phyloP scores from a whole-genome alignment of 495 filamentous ascomycete species.

The Endocarpon pusillum region DNA sequence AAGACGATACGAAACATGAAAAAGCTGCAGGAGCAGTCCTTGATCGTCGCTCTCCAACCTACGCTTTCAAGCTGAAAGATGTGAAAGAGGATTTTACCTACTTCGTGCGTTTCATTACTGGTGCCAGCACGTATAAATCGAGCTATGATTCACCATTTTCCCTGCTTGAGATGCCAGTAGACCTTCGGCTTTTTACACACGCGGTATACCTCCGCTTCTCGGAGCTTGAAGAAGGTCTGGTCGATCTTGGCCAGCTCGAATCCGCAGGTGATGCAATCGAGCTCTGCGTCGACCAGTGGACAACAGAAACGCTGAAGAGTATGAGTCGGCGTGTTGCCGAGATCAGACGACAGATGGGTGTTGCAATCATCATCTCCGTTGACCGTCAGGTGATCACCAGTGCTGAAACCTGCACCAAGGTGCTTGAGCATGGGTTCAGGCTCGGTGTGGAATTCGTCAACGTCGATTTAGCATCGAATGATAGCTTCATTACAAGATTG shows the following conservation, averaged over 20 bases:
- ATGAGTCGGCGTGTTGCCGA: slow-evolving; percentile 28
- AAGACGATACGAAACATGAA: slow-evolving; percentile 21
- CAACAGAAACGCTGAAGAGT: slow-evolving; percentile 24
- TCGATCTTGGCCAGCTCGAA: slow-evolving; percentile 46
- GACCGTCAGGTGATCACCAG: slow-evolving; percentile 18
- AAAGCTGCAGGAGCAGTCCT: slow-evolving; percentile 15
- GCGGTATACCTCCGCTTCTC: slow-evolving; percentile 47
- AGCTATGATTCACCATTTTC: slow-evolving; percentile 58
- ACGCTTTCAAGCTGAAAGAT: slow-evolving; percentile 52
- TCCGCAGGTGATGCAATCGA: slow-evolving; percentile 58
- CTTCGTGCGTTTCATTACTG: slow-evolving; percentile 50
- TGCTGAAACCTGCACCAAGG: slow-evolving; percentile 25
- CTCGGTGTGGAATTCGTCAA: slow-evolving; percentile 60
- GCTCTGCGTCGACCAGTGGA: slow-evolving; percentile 49
- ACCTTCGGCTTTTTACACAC: slow-evolving; percentile 48
- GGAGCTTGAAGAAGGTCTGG: slow-evolving; percentile 32
- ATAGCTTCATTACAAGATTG: slow-evolving; percentile 31
- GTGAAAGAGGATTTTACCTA: slow-evolving; percentile 58
- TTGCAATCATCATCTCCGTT: slow-evolving; percentile 54
- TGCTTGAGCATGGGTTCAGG: slow-evolving; percentile 49
- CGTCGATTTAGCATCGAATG: slow-evolving; percentile 42
- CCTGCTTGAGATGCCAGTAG: slow-evolving; percentile 46
- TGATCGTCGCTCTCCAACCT: slow-evolving; percentile 31
- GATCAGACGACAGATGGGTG: slow-evolving; percentile 37
- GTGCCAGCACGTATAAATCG: slow-evolving; percentile 32